Conservation (phyloP, 1,284 basidiomycete genomes). For the Cerrena zonata region DNA sequence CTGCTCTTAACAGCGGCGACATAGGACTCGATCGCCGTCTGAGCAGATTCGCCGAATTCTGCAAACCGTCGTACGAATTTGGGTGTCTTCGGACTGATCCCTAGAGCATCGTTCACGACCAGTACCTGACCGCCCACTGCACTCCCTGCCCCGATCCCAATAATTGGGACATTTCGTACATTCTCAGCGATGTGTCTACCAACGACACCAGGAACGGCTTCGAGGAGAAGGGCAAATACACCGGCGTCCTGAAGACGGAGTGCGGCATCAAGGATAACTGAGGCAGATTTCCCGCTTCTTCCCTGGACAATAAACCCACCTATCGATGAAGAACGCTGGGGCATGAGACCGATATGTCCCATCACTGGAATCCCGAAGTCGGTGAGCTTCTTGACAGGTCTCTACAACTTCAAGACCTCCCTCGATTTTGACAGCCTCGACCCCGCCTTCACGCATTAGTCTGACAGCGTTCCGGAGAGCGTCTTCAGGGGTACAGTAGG, state of each 20-base stretch:
- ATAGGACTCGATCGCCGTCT: conserved; percentile 64
- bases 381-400: conserved; percentile 69
- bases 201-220: conserved; percentile 82
- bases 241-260: conserved; percentile 77
- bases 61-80: conserved; percentile 85
- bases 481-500: conserved; percentile 64
- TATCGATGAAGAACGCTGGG: conserved; percentile 78
- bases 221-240: conserved; percentile 82
- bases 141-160: conserved; percentile 92
- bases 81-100: conserved; percentile 76
- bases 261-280: conserved; percentile 61
- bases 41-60: conserved; percentile 57
- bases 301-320: conserved; percentile 93
- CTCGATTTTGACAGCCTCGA: conserved; percentile 91
- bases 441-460: conserved; percentile 76
- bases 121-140: conserved; percentile 88
- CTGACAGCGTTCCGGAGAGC: conserved; percentile 73
- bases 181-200: conserved; percentile 68
- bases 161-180: conserved; percentile 69
- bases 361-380: conserved; percentile 87
- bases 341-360: conserved; percentile 89
- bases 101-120: conserved; percentile 88
- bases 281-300: conserved; percentile 58
- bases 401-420: conserved; percentile 78
- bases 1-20: conserved; percentile 67